Percentiles rank a stretch among this genome's conserved stretches.
phyloP scores from a whole-genome alignment of 2,329 filamentous ascomycete genomes.

The Biscogniauxia mediterranea region DNA sequence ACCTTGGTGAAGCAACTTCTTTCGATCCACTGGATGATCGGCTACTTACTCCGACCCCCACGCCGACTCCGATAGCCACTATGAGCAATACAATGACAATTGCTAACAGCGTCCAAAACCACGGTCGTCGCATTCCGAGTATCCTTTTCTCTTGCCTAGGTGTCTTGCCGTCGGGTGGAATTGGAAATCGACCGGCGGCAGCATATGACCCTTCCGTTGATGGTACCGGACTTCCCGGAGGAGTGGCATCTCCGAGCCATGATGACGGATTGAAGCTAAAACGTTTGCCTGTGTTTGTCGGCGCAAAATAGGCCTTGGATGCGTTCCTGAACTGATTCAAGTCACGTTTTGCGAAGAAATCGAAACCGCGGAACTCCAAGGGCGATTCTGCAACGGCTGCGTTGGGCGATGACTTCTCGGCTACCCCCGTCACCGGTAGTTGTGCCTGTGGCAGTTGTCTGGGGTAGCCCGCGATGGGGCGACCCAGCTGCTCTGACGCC shows the following conservation, averaged over 20 bases:
- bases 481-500: background rate
- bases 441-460: constrained; percentile 4
- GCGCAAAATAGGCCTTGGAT: constrained; percentile 28
- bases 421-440: constrained; percentile 1
- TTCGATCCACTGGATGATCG: constrained; percentile 5
- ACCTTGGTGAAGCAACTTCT: constrained; percentile 23
- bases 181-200: constrained; percentile 6
- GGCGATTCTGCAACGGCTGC: background rate
- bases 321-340: constrained; percentile 29
- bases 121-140: constrained; percentile 31
- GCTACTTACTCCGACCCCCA: constrained; percentile 37
- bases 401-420: background rate
- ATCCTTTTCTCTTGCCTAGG: constrained; percentile 20
- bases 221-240: constrained; percentile 24
- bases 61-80: constrained; percentile 35
- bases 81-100: constrained; percentile 32
- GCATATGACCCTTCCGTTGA: constrained; percentile 9
- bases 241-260: constrained; percentile 33
- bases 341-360: constrained; percentile 32
- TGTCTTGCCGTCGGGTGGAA: constrained; percentile 9
- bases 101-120: constrained; percentile 37
- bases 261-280: constrained; percentile 21
- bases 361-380: constrained; percentile 32
- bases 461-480: background rate
- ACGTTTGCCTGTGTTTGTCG: constrained; percentile 10